Base-by-base conservation (phyloP, 2,329 filamentous ascomycete species). In the Ceratocystis eucalypticola region DNA sequence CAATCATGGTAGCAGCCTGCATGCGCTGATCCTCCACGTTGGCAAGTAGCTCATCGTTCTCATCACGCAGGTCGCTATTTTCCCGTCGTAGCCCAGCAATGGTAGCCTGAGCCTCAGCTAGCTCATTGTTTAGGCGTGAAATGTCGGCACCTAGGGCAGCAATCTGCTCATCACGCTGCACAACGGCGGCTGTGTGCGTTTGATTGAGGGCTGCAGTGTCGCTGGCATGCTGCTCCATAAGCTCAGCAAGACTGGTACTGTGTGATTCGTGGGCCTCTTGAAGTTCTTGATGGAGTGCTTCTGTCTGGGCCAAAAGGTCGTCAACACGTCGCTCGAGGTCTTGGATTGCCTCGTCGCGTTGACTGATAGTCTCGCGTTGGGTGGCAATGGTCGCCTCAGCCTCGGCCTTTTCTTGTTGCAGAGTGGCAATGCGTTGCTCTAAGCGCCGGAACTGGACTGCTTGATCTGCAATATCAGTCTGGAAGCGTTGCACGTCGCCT, bases 241-340 rank as follows among this genome's bases (percentile, higher is more conserved):
- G 65, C 20, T 64, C 66, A 0, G 71, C 67, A 6, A 80, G 69
- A 10, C 76, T 73, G 1, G 68, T 68, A 1, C 74, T 70, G 66
- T 74, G 73, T 8, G 70, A 70, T 33, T 77, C 71, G 68, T 79
- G 74, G 0, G 77, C 65, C 0, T 75, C 73, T 3, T 71, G 70
- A 2, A 82, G 72, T 68, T 80, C 74, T 6, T 70, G 69, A 55
- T 74, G 74, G 0, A 83, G 73, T 5, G 73, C 72, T 0, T 75
- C 72, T 0, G 76, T 75, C 28, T 77, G 72, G n/a, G 72, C 71
- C 1, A 79, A 69, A 0, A 79, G 77, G 1, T 75, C 73, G 0
- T 72, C 73, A 0, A 85, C 76, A 66, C 77, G 76, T 0, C 66
- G 69, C 70, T 83, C 80, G 0, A 84, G 74, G 44, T 78, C 76